phyloP scores from a whole-genome alignment of 768 basidiomycete species.

The Russula brevipes region DNA sequence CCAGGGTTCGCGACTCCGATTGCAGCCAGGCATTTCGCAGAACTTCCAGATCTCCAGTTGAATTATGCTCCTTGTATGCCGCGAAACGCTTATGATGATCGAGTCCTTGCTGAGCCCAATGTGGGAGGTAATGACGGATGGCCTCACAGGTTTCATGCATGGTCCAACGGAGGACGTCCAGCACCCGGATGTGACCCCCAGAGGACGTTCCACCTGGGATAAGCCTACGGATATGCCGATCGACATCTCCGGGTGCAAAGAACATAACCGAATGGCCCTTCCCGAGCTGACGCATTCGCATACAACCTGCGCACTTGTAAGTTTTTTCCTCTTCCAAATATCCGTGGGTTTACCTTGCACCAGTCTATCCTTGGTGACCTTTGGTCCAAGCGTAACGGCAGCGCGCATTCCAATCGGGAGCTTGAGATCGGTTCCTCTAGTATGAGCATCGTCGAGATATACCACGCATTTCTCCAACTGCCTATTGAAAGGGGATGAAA shows the following conservation, averaged over 20 bases:
- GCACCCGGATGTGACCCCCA: not conserved
- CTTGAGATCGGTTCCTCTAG: constrained; percentile 49
- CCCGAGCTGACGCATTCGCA: constrained; percentile 23
- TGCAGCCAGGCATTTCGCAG: constrained; percentile 12
- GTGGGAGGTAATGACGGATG: constrained; percentile 14
- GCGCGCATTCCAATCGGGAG: constrained; percentile 41
- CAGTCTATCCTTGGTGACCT: constrained; percentile 48
- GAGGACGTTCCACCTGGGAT: not conserved
- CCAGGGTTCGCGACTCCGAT: constrained; percentile 13
- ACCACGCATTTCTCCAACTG: constrained; percentile 39
- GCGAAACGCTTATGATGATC: constrained; percentile 6
- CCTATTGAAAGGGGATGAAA: constrained; percentile 37
- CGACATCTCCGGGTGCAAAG: constrained; percentile 18
- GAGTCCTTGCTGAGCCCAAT: constrained; percentile 19
- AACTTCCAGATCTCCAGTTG: not conserved
- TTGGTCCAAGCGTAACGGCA: constrained; percentile 47
- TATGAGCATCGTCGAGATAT: constrained; percentile 53
- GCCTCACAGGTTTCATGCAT: constrained; percentile 22
- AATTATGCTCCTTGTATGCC: not conserved
- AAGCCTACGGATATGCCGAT: constrained; percentile 10
- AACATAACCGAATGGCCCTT: constrained; percentile 23
- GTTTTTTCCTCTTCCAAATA: not conserved
- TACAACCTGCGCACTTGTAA: constrained; percentile 12
- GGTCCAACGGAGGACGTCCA: constrained; percentile 21
- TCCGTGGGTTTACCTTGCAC: constrained; percentile 39